Base-by-base conservation (phyloP, 129 eudicot species). In the Helianthus tuberosus region DNA sequence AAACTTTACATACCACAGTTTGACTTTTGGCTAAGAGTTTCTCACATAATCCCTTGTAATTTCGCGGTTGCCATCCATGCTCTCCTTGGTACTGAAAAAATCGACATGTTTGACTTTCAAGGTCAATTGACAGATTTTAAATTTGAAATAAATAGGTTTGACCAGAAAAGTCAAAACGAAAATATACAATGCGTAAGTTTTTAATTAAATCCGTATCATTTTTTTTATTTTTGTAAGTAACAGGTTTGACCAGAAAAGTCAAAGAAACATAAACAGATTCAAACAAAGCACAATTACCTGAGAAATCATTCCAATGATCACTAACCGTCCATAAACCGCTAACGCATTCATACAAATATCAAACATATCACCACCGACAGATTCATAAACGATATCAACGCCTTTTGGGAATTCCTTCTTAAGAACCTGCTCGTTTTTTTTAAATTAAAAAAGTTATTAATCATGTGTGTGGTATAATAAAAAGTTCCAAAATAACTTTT, bases 331-430 rank as follows among this genome's bases (percentile, higher is more conserved):
- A 75, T 90, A 90, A 67, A 84, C 80, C 36, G 96, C 98, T 64
- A 93, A 80, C 0, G 98, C 92, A 61, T 93, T 86, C 79, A 93
- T 75, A 74, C 98, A 90, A 25, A 84, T 53, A 76, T 88, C 89
- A 80, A 93, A 90, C 98, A 93, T 93, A n/a, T 90, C 85, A 78
- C 98, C 98, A 55, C 98, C 98, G 68, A 93, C 98, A 35, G 98
- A 90, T 85, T 90, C 96, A 8, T 93, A 93, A 71, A 93, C 81
- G 44, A 93, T 90, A 86, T 93, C 96, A 79, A 88, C 91, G 13
- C 98, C 98, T 79, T 93, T 90, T 14, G 96, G 90, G 75, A 89
- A 93, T 77, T 93, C 98, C 86, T 84, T 68, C 86, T 90, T 93
- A 55, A 93, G 83, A 83, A 86, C 96, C 98, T 93, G 86, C 32